phyloP scores from a whole-genome alignment of 805 yeast species.

The Candida golubevii region DNA sequence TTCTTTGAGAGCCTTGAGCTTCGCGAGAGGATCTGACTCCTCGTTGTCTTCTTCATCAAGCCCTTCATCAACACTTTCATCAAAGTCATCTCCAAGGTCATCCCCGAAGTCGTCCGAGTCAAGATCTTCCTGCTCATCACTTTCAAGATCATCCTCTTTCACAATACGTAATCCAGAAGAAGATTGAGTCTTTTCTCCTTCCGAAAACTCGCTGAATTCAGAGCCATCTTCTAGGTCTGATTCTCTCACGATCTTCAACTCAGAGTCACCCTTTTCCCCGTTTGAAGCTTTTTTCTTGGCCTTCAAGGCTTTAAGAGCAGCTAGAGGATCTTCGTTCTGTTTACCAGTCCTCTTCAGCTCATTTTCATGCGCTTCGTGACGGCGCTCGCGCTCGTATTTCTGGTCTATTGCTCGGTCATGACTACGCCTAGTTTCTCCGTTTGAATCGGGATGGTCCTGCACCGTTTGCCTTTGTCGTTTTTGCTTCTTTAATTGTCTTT shows the following conservation, averaged over 20 bases:
- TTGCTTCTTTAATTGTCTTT: slow-evolving; percentile 29
- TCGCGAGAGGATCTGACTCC: slow-evolving; percentile 24
- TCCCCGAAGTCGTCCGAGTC: slow-evolving; percentile 20
- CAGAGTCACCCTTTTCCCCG: slow-evolving; percentile 4
- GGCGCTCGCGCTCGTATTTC: no score
- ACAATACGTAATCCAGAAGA: slow-evolving; percentile 6
- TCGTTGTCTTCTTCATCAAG: slow-evolving; percentile 14
- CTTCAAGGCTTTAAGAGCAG: slow-evolving; percentile 18
- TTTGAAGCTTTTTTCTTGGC: slow-evolving; percentile 7
- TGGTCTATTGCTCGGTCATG: no score
- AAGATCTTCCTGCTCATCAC: slow-evolving; percentile 33
- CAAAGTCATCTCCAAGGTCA: slow-evolving; percentile 14
- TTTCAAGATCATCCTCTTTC: slow-evolving; percentile 18
- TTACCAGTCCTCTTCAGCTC: not conserved
- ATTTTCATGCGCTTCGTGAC: not conserved
- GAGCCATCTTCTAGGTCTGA: slow-evolving; percentile 7
- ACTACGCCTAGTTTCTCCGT: not conserved
- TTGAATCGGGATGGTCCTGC: not conserved
- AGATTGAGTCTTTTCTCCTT: not conserved
- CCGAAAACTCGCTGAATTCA: slow-evolving; percentile 1
- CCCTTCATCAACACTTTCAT: not conserved
- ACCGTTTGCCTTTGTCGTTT: slow-evolving; percentile 12
- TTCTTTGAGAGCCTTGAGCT: slow-evolving; percentile 18
- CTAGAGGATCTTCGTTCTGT: slow-evolving; percentile 12
- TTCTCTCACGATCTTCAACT: slow-evolving; percentile 2